Evolutionary conservation across 2,329 filamentous ascomycete species (phyloP), one percentile per base, ranked within the genome.

Genomic region (Fusarium neocosmosporiellum): DNA sequence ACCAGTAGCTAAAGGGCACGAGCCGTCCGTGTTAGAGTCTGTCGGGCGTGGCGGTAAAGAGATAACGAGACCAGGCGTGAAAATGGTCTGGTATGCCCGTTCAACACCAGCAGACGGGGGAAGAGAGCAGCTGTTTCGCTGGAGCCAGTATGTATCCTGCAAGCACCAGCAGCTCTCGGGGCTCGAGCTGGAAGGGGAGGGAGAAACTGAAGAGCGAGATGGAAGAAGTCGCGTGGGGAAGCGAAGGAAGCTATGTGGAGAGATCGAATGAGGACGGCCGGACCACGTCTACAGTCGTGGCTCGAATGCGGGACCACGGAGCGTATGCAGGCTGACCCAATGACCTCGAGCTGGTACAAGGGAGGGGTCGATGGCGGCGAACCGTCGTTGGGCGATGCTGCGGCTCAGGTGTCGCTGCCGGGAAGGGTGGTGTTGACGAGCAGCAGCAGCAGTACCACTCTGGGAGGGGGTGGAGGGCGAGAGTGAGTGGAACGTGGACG

Each of bases 301-400:
- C 81, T 82, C 81, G 81, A 82, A 79, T 82, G 79, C 79, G 78
- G 78, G 77, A 78, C 79, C 77, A 72, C 73, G 78, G 74, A 81
- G 75, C 71, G 75, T 78, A 81, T 82, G 81, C 80, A 82, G 76
- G 79, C 73, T 81, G 75, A 78, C 80, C 80, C 79, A 81, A 82
- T 78, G 71, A 75, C 70, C 72, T 78, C 66, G 70, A 77, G 73
- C 69, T 76, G 75, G 74, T 75, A 77, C 72, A 78, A 78, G 74
- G 70, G 76, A 78, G 74, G 74, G 72, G 74, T 73, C 63, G 65
- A 67, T 75, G 69, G 66, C 65, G 66, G 74, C 76, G 76, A 78
- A 77, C 76, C 55, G 76, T 75, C 62, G 75, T 78, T 75, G 75
- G 69, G 76, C 64, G 65, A 77, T 70, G 72, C 74, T 77, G 74